Base-by-base conservation (phyloP, 2,329 filamentous ascomycete genomes). In the Dactylonectria estremocensis region DNA sequence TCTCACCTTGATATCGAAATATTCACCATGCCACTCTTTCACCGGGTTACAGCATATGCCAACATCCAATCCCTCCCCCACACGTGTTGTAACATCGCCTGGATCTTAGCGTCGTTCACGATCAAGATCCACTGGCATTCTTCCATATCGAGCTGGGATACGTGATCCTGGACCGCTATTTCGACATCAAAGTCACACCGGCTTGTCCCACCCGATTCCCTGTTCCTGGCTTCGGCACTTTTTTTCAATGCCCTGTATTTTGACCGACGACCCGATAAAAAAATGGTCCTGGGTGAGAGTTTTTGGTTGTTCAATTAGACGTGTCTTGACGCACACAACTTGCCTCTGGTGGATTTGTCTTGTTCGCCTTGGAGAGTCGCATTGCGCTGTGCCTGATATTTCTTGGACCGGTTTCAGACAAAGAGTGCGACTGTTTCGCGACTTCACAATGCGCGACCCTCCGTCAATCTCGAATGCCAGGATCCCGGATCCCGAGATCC, bases 141-240 rank as follows among this genome's bases (percentile, higher is more conserved):
- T 28, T 43, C 59, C 56, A 37, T 63, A 55, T 53, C 53, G 35
- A 52, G 7, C 35, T 43, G 24, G 45, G 69, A 69, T 65, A 40
- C 72, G 71, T 66, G 67, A 74, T 74, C 54, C 43, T 49, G 24
- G 48, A 20, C 59, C 54, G 37, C 45, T 46, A 74, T 74, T 69
- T 72, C 72, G 62, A 71, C 69, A 72, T 66, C 50, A 35, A 58
- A 66, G 64, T 48, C 20, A 57, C 55, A 54, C 64, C 61, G 52
- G 58, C n/a, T 18, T 31, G 33, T 59, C 61, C 64, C 58, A 68
- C 53, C 33, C 55, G 40, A 40, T 50, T 68, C 58, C 52, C 35
- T 48, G 43, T 59, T 66, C 52, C 60, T 67, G 60, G 54, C 58
- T 28, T 50, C 49, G 31, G 14, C 8, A 16, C 56, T 31, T 43